Base-by-base conservation (phyloP, 2,329 filamentous ascomycete species). In the Alternaria viburni region DNA sequence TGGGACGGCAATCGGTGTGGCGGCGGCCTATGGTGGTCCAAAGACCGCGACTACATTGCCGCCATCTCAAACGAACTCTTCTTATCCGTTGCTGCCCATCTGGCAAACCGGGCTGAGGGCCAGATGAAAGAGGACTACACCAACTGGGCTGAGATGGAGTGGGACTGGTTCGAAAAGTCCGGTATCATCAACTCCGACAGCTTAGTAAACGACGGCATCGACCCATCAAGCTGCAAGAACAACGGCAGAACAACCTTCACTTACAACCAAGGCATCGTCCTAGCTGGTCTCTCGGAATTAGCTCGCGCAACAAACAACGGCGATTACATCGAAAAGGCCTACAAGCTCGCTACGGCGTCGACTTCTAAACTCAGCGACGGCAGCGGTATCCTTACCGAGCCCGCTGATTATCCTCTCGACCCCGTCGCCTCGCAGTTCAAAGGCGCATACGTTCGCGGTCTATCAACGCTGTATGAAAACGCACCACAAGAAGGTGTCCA, bases 51-150 rank as follows among this genome's bases (percentile, higher is more conserved):
- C 5, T 84, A 84, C 64, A 86, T 88, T 69, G 85, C 85, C 61
- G 85, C 87, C 46, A 86, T 87, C 64, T 81, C 85, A 50, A 89
- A 89, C 75, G 87, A 89, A 76, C 81, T 88, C 30, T 87, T 87
- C 72, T 80, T 88, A 47, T 79, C 82, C 36, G 81, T 87, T 1
- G 85, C 86, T 15, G 84, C 86, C 50, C 80, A 85, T 54, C 79
- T 89, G 50, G 86, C 85, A 62, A 83, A 86, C 74, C 80, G 86
- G 23, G 71, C 86, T 54, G 71, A 80, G 1, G 72, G 57, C 6
- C 70, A 76, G 13, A 70, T 75, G 41, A 79, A 81, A 59, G 69
- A 70, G 9, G 72, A 77, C 5, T 87, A 86, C 68, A 79, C 85
- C 12, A 68, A 79, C n/a, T 84, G 83, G 56, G 87, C 88, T 4